Conservation (phyloP, 2,329 filamentous ascomycete genomes). For the Plectosphaerella plurivora region DNA sequence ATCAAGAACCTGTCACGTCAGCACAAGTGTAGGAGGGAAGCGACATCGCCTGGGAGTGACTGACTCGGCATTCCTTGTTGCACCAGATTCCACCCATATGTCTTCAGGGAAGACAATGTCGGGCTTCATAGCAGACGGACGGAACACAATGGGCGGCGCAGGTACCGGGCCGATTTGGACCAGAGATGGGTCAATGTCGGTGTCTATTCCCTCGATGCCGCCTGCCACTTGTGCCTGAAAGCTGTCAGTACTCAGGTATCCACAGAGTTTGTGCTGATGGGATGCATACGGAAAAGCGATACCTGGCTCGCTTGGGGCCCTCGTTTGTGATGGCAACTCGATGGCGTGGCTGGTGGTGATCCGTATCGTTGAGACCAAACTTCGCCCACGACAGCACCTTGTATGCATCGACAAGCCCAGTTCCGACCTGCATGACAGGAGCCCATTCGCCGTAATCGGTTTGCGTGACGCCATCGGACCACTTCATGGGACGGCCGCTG, state of each 20-base stretch:
- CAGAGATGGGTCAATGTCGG: neutral
- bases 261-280: slow-evolving; percentile 1
- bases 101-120: slow-evolving; percentile 6
- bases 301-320: slow-evolving; percentile 16
- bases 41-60: too few species aligned
- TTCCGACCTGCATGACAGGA: slow-evolving; percentile 38
- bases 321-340: slow-evolving; percentile 37
- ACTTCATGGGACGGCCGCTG: slow-evolving; percentile 29
- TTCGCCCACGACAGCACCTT: slow-evolving; percentile 37
- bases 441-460: slow-evolving; percentile 13
- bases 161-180: slow-evolving; percentile 3
- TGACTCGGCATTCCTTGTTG: slow-evolving; percentile 13
- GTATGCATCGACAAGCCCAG: slow-evolving; percentile 41
- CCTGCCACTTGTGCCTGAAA: slow-evolving; percentile 30
- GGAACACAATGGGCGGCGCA: neutral
- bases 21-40: too few species aligned
- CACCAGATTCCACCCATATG: slow-evolving; percentile 19
- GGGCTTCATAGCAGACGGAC: neutral
- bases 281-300: slow-evolving; percentile 7
- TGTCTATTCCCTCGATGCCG: slow-evolving; percentile 6
- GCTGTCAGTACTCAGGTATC: slow-evolving; percentile 28
- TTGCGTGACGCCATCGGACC: slow-evolving; percentile 16
- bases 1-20: slow-evolving; percentile 16
- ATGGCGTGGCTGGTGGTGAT: slow-evolving; percentile 31
- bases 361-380: slow-evolving; percentile 45